Conservation (phyloP, 331 rosid genomes). For the Malus hybrid region DNA sequence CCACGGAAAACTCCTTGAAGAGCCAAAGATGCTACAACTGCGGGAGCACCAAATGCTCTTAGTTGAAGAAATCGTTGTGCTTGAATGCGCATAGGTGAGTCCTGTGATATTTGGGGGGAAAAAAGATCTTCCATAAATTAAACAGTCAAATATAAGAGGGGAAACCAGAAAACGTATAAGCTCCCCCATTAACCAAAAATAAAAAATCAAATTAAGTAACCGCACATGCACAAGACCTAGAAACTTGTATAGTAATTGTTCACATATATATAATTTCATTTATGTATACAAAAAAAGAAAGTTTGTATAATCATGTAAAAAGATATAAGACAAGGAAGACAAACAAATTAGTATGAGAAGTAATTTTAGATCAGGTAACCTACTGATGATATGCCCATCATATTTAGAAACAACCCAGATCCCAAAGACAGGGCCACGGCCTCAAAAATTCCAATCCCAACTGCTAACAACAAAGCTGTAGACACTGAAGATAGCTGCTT, state of each 20-base stretch:
- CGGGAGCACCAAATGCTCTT: constrained; percentile 95
- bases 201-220: not conserved
- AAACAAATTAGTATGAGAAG: not conserved
- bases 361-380: constrained; percentile 15
- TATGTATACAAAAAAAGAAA: not conserved
- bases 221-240: not conserved
- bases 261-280: not conserved
- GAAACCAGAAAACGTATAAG: not conserved
- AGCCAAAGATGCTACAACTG: constrained; percentile 90
- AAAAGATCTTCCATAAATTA: not conserved
- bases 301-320: not conserved
- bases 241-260: not conserved
- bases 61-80: constrained; percentile 65
- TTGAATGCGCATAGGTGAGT: constrained; percentile 48
- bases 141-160: constrained; percentile 5
- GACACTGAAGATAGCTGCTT: constrained; percentile 82
- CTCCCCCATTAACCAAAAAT: not conserved
- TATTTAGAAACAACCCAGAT: constrained; percentile 49
- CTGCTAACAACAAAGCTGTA: constrained; percentile 80
- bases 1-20: constrained; percentile 98
- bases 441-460: constrained; percentile 78
- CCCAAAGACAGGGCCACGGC: constrained; percentile 74
- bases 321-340: not conserved
- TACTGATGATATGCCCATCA: constrained; percentile 80
- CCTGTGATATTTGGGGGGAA: constrained; percentile 31